Base-by-base conservation (phyloP, 192 early-diverging fungal species). In the Coemansia sp. region DNA sequence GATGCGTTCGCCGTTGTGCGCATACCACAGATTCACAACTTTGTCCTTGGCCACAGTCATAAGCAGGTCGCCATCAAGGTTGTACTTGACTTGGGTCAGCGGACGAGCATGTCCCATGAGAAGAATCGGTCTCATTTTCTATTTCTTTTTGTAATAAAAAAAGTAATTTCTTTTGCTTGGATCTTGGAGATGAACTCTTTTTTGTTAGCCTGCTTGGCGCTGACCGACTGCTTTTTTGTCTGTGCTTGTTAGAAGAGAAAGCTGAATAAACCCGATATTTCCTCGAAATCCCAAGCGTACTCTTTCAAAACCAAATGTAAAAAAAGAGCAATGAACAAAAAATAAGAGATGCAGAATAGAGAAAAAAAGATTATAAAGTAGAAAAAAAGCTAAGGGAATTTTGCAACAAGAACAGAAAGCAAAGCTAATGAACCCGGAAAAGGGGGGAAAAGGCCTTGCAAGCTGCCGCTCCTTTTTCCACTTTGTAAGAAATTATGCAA, bases 11-110 rank as follows among this genome's bases (percentile, higher is more conserved):
- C 97, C 97, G 73, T 96, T 99, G 81, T 94, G 91, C 47, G 95
- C 91, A 71, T 89, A 98, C 97, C 97, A 99, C 48, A 93, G 90
- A 65, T 89, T 93, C 47, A 91, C 89, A 58, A 91, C 85, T 64
- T 89, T 90, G 85, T 99, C 97, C 81, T 99, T 99, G 34, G 93
- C 87, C 54, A 87, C 89, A 7, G 94, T 91, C 83, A 99, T 96
- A 54, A 99, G 81, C 59, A 99, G 85, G 79, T 99, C 97, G 42
- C 97, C 97, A 72, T 98, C 97, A 32, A 83, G 69, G 86, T 99
- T 99, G 89, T 97, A 99, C 75, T 93, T 93, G 78, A 99, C 88
- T 72, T 94, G 94, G 36, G 97, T 99, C 64, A 99, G 82, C 36
- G 97, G 88, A 84, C 97, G 92, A 50, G 86, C 87, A 83, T 99